Base-by-base conservation (phyloP, 345 rosid species). In the Leavenworthia alabamica region DNA sequence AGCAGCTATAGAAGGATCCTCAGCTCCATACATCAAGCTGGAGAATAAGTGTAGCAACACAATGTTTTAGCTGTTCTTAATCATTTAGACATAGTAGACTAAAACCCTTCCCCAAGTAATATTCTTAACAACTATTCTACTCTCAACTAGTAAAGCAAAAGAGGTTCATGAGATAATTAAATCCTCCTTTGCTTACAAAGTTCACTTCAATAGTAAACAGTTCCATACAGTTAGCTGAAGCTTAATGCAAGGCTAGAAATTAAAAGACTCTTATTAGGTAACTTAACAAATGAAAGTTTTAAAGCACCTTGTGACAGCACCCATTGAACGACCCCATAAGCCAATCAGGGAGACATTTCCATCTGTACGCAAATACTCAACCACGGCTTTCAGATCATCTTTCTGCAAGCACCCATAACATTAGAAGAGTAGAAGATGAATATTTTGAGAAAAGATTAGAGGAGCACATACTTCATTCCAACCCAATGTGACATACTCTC, bases 311-410 rank as follows among this genome's bases (percentile, higher is more conserved):
- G 96, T 84, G 62, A 86, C 96, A 60, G 98, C 89, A 47, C 96
- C 98, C 98, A 91, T 88, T 71, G 98, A 88, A 53, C 90, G 98
- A 60, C 98, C 98, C 96, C 98, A 91, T 72, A 91, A 75, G 62
- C 89, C 95, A 77, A 91, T 88, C 83, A 91, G 60, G 73, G 98
- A 84, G 58, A 88, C 92, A 75, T 83, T 84, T 78, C 86, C 95
- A 78, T 88, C 92, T 7, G 82, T 79, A 50, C 96, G 86, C 70
- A 91, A 67, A 75, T 81, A 80, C 79, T 91, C 83, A 60, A 91
- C 98, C 61, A 80, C 98, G 2, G 84, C 89, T 71, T 62, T 86
- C 54, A 88, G 78, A 80, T 88, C 98, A 64, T 88, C 92, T 75
- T 88, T 88, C 96, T 88, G 86, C 59, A 76, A 68, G 76, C 65